Percentiles rank a stretch among this genome's conserved stretches.
phyloP scores from a whole-genome alignment of 345 rosid genomes.

The Gossypium mustelinum region DNA sequence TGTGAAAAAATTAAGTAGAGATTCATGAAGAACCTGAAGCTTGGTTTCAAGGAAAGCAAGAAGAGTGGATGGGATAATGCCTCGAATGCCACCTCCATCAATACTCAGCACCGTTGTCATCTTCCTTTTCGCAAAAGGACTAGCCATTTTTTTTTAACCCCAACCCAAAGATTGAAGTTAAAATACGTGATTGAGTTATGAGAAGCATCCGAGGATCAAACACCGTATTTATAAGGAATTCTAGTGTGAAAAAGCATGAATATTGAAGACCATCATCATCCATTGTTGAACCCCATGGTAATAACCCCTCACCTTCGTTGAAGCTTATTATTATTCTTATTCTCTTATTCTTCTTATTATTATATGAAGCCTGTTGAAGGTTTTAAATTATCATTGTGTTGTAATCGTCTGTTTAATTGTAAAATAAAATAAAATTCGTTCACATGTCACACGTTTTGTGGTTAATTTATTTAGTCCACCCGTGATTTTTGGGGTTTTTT shows the following conservation, averaged over 20 bases:
- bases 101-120: conserved; percentile 39
- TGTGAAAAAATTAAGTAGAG: too few relatives aligned
- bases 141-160: conserved; percentile 22
- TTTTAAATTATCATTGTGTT: too few relatives aligned
- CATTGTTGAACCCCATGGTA: background rate
- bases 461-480: too few relatives aligned
- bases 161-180: background rate
- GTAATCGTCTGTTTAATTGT: too few relatives aligned
- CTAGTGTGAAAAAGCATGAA: background rate
- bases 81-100: conserved; percentile 48
- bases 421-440: too few relatives aligned
- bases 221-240: background rate
- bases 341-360: too few relatives aligned
- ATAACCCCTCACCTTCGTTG: too few relatives aligned
- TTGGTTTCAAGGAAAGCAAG: conserved; percentile 27
- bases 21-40: conserved; percentile 30
- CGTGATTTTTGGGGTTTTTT: too few relatives aligned
- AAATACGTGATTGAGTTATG: background rate
- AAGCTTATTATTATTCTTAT: too few relatives aligned
- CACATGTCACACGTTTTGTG: too few relatives aligned
- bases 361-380: too few relatives aligned
- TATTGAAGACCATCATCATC: too few relatives aligned
- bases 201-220: background rate
- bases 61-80: conserved; percentile 38
- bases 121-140: conserved; percentile 19